Base-by-base conservation (phyloP, 495 filamentous ascomycete species). In the Pyrenula aspistea region DNA sequence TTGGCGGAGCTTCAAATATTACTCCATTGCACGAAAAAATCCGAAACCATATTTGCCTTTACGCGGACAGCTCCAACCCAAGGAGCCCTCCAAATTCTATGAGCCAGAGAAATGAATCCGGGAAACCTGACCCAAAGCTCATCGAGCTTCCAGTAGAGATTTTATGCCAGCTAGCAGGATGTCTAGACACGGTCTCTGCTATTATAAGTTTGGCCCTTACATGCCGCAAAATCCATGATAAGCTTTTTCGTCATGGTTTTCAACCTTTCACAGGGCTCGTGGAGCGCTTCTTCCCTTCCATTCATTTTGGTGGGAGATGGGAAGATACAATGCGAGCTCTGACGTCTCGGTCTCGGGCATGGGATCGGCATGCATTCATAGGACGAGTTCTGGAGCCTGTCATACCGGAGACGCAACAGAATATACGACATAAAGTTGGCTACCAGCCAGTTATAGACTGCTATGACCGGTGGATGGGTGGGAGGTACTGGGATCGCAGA, bases 391-490 rank as follows among this genome's bases (percentile, higher is more conserved):
- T 85, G 2, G 66, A 75, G 11, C 76, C 81, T 4, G 59, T 66
- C 4, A 55, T 59, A 53, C 63, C 59, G 48, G 71, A 62, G 57
- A 66, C 62, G 55, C 56, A 58, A 47, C 59, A 70, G 20, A 67
- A 67, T 12, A 56, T 64, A 19, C 61, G 68, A 25, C 63, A 62
- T 53, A 88, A 81, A 2, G 75, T 85, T 60, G 83, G 82, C 3
- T 87, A 83, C 61, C 73, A 74, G 24, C 83, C 84, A 19, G 71
- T 77, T 20, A 74, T 87, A 23, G 79, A 85, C 60, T 80, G 78
- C 12, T 82, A 81, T 57, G 81, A 86, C 55, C 63, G 69, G 2
- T 81, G 77, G 73, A 72, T 71, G 57, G 73, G 73, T 2, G 64
- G 66, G 0, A 51, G 58, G 47, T 86, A 82, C 81, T 65, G 68